phyloP scores from a whole-genome alignment of 2,329 filamentous ascomycete species.

The Parastagonospora nodorum region DNA sequence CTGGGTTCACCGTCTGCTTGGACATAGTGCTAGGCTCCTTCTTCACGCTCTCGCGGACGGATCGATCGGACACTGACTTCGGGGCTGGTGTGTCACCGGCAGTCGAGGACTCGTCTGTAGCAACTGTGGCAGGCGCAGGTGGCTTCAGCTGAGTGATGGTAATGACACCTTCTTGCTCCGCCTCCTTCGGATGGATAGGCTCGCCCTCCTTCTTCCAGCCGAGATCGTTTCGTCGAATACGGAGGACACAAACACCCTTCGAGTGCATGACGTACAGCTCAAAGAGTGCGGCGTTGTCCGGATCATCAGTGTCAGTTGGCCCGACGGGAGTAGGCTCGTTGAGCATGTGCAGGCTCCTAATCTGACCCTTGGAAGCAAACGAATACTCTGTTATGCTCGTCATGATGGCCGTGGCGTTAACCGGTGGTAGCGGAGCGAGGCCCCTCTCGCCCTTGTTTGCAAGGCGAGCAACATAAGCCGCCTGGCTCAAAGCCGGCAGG shows the following conservation, averaged over 20 bases:
- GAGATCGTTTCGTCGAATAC: conserved; percentile 84
- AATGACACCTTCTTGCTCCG: conserved; percentile 73
- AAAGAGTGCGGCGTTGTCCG: conserved; percentile 77
- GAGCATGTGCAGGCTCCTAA: conserved; percentile 90
- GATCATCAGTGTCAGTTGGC: conserved; percentile 57
- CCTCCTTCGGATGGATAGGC: conserved; percentile 78
- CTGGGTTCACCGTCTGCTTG: conserved; percentile 42
- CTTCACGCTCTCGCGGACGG: conserved; percentile 43
- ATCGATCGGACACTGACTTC: conserved; percentile 43
- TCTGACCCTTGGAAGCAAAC: conserved; percentile 80
- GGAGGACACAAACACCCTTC: conserved; percentile 89
- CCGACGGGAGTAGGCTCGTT: conserved; percentile 65
- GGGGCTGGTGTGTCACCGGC: conserved; percentile 42
- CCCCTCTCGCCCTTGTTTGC: conserved; percentile 53
- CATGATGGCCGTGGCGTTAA: conserved; percentile 95
- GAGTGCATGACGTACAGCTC: conserved; percentile 98
- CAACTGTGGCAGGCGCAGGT: conserved; percentile 25
- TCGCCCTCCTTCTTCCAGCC: conserved; percentile 93
- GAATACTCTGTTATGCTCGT: conserved; percentile 96
- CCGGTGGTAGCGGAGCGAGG: conserved; percentile 72
- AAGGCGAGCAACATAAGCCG: conserved; percentile 81
- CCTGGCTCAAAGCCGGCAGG: conserved; percentile 79
- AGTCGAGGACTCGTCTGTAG: conserved; percentile 45
- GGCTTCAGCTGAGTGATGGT: conserved; percentile 69
- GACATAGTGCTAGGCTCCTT: conserved; percentile 42